Evolutionary conservation across 768 basidiomycete species (phyloP), one percentile per base, ranked within the genome.

Genomic region (Lentinus tigrinus): DNA sequence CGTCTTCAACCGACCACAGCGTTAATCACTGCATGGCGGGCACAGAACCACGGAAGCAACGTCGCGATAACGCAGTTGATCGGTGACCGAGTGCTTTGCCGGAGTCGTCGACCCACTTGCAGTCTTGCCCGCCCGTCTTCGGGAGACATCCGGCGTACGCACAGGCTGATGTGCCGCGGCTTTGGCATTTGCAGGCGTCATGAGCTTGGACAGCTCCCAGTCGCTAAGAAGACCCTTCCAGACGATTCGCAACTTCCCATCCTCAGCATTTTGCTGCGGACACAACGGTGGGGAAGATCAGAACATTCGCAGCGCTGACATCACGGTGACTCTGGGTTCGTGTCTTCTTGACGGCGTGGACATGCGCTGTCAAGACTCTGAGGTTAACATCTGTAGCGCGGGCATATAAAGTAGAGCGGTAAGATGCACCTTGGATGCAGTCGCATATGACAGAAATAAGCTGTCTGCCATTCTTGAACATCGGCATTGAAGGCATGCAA

Each of bases 251-350:
- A 1, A 11, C 13, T 23, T 19, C 23, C 21, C 23, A 3, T 11
- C 37, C 21, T 28, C 23, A n/a, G n/a, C n/a, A n/a, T n/a, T 17
- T 23, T 4, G 26, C 27, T 9, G 23, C 21, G 5, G 4, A 23
- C n/a, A 3, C n/a, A 3, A 47, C n/a, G 6, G 8, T 23, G 17
- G 56, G 56, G 5, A 27, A 27, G n/a, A 52, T 57, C n/a, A 57
- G 50, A 17, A 57, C 27, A n/a, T 57, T 57, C 1, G 50, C 56
- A 5, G 36, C 38, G 51, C 50, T 57, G 34, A 57, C 34, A n/a
- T 57, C 56, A 17, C 56, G 43, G 23, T 57, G 56, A 14, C n/a
- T n/a, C n/a, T 52, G 26, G 23, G 52, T 52, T 1, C 23, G n/a
- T 2, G 43, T 6, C 26, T 47, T 40, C 26, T 16, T 10, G 3